These are phyloP conservation scores for Musa itinerans DNA, from an alignment of 176 grass and related monocot species.

Conservation along the genomic window DNA sequence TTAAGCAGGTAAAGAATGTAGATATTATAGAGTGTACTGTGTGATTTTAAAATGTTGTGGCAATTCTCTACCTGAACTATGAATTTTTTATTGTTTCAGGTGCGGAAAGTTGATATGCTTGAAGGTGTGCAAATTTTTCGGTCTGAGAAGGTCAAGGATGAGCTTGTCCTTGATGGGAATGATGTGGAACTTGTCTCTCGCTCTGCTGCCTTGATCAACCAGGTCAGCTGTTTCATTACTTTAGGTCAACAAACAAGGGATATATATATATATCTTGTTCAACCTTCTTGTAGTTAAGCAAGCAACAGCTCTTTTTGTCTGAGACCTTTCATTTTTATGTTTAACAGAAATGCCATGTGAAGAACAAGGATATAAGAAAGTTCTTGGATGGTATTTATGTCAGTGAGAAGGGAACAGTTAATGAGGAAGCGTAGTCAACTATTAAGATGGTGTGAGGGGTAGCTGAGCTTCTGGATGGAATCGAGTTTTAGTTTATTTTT, in stretches of 20 bases:
- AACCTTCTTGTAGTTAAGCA: too few relatives aligned
- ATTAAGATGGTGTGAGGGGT: too few relatives aligned
- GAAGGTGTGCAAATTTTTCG: constrained; percentile 56
- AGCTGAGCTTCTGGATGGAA: not conserved
- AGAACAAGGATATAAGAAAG: constrained; percentile 12
- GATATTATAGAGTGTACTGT: too few relatives aligned
- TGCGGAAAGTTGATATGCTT: constrained; percentile 89
- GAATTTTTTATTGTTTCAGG: constrained; percentile 21
- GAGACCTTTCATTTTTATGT: not conserved
- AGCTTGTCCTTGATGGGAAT: constrained; percentile 81
- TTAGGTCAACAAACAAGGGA: too few relatives aligned
- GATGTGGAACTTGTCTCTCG: constrained; percentile 83
- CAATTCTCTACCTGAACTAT: too few relatives aligned
- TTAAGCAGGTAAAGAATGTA: too few relatives aligned
- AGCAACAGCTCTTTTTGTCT: not conserved
- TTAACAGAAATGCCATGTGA: constrained; percentile 5
- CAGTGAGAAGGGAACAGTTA: constrained; percentile 1
- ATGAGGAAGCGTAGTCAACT: not conserved
- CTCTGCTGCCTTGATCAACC: constrained; percentile 82
- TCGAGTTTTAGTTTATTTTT: not conserved
- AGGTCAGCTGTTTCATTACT: constrained; percentile 22
- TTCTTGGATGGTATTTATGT: constrained; percentile 13
- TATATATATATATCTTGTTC: too few relatives aligned
- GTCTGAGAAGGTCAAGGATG: constrained; percentile 93
- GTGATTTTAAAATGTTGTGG: too few relatives aligned